Percentiles rank a stretch among this genome's conserved stretches.
Evolutionary conservation across 78 protist genomes (phyloP).

Genomic region (Carpediemonas membranifera): DNA sequence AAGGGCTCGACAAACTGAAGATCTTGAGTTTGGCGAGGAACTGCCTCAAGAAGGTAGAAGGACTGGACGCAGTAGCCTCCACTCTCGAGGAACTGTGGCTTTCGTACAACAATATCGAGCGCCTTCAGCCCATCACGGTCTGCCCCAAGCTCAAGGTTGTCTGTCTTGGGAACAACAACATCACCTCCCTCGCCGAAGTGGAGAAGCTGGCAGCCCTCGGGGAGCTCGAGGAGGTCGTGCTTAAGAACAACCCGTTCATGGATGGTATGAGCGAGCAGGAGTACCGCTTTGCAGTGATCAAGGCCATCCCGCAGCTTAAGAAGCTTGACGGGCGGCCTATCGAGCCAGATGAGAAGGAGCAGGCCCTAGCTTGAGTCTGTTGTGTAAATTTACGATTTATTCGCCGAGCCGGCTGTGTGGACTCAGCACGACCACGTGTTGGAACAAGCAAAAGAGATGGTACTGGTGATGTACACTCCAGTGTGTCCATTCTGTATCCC

Average conservation of each 20-base stretch:
- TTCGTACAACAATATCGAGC: conserved; percentile 50
- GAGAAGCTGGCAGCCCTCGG: not conserved
- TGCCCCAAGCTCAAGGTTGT: conserved; percentile 34
- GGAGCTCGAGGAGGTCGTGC: conserved; percentile 2
- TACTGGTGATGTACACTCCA: too few relatives aligned
- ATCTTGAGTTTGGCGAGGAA: conserved; percentile 54
- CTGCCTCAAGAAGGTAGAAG: conserved; percentile 38
- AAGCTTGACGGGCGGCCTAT: conserved; percentile 34
- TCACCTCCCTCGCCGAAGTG: conserved; percentile 29
- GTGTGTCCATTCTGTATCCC: too few relatives aligned
- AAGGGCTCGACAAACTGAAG: conserved; percentile 19
- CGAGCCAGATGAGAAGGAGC: conserved; percentile 23
- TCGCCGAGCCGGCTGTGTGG: too few relatives aligned
- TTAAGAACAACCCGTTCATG: not conserved
- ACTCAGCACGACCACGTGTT: too few relatives aligned
- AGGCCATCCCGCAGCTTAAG: conserved; percentile 25
- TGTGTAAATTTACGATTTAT: too few relatives aligned
- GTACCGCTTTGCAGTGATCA: conserved; percentile 9
- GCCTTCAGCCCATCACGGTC: conserved; percentile 37
- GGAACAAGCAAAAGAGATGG: too few relatives aligned
- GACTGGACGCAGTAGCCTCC: conserved; percentile 32
- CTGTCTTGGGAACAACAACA: conserved; percentile 36
- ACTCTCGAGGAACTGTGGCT: conserved; percentile 62
- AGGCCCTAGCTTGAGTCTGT: too few relatives aligned
- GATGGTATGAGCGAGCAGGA: not conserved